phyloP scores from a whole-genome alignment of 2,329 filamentous ascomycete genomes.

The Fusarium agapanthi region DNA sequence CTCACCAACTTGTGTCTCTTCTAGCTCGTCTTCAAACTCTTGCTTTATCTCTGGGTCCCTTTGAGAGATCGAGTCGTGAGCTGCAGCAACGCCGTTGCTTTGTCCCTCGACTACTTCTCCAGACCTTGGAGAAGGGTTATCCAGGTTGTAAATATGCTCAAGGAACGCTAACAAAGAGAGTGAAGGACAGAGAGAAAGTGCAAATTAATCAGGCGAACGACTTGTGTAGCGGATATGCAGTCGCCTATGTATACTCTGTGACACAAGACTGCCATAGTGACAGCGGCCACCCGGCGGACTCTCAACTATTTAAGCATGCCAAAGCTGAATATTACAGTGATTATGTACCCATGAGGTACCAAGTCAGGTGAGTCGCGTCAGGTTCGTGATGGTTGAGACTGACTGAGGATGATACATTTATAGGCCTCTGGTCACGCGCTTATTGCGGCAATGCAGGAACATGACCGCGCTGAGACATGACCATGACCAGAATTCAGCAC shows the following conservation, averaged over 20 bases:
- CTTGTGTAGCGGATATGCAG: conserved; percentile 30
- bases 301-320: conserved; percentile 21
- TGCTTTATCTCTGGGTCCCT: conserved; percentile 2
- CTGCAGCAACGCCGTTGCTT: conserved; percentile 25
- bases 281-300: not conserved
- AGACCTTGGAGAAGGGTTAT: conserved; percentile 9
- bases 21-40: not conserved
- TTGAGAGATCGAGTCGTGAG: conserved; percentile 17
- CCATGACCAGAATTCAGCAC: conserved; percentile 19
- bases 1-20: not conserved
- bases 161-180: not conserved
- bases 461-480: conserved; percentile 34
- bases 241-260: conserved; percentile 14
- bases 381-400: conserved; percentile 30
- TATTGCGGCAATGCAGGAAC: conserved; percentile 31
- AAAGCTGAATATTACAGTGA: not conserved
- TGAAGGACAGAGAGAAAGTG: not conserved
- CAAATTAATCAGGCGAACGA: not conserved
- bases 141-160: conserved; percentile 14
- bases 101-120: conserved; percentile 24
- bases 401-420: conserved; percentile 27
- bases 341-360: conserved; percentile 1
- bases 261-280: conserved; percentile 18
- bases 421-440: conserved; percentile 24
- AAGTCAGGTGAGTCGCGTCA: conserved; percentile 37